These are phyloP conservation scores for Podila horticola DNA, from an alignment of 192 early-diverging fungal genomes.

Conservation along the genomic window DNA sequence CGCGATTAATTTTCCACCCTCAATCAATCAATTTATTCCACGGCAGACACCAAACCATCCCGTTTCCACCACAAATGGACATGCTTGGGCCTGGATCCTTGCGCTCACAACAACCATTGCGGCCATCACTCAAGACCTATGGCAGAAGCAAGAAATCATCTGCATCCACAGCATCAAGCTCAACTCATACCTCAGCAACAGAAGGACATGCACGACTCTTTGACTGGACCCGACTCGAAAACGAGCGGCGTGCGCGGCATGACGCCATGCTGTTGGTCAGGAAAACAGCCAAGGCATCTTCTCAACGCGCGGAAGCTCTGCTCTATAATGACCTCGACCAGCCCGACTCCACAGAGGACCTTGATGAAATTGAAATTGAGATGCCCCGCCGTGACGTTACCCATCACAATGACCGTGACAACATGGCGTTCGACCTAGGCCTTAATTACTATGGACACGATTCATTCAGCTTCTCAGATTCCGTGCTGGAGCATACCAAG, in stretches of 20 bases:
- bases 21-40: not conserved
- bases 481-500: not conserved
- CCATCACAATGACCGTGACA: not conserved
- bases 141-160: conserved; percentile 15
- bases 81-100: conserved; percentile 45
- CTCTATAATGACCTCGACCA: not conserved
- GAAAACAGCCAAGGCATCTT: not conserved
- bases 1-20: too few relatives aligned
- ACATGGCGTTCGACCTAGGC: not conserved
- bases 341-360: not conserved
- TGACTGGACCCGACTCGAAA: conserved; percentile 30
- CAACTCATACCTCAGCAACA: not conserved
- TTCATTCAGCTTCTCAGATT: not conserved
- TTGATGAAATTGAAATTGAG: not conserved
- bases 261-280: not conserved
- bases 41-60: not conserved
- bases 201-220: conserved; percentile 4
- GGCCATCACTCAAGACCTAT: conserved; percentile 31
- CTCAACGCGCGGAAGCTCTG: conserved; percentile 1
- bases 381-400: not conserved
- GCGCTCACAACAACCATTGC: conserved; percentile 29
- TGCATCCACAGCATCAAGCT: not conserved
- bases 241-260: conserved; percentile 20
- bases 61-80: not conserved
- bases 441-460: not conserved